Conservation (phyloP, 2,329 filamentous ascomycete genomes). For the Fusarium oxysporum region DNA sequence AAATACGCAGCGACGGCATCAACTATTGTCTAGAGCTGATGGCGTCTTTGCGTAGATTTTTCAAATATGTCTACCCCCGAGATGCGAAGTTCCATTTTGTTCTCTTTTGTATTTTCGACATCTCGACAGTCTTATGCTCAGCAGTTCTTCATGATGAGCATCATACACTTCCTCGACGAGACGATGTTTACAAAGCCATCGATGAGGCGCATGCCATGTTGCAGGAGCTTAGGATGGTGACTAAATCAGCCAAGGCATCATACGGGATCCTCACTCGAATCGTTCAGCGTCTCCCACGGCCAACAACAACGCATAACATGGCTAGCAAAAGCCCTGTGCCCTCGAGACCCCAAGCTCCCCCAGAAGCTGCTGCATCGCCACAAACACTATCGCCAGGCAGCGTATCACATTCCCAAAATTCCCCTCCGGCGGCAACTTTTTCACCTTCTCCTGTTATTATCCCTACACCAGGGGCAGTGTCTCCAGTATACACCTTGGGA, state of each 20-base stretch:
- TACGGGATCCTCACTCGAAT: slow-evolving; percentile 50
- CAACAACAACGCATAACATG: slow-evolving; percentile 33
- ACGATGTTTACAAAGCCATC: slow-evolving; percentile 56
- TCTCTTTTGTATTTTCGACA: slow-evolving; percentile 64
- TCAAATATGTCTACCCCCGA: slow-evolving; percentile 57
- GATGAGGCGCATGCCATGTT: slow-evolving; percentile 51
- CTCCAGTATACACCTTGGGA: slow-evolving; percentile 19
- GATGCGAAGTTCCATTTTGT: slow-evolving; percentile 63
- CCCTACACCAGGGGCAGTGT: slow-evolving; percentile 4
- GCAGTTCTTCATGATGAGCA: slow-evolving; percentile 63
- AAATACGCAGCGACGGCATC: slow-evolving; percentile 57
- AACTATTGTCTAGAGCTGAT: slow-evolving; percentile 58
- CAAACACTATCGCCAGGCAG: slow-evolving; percentile 6
- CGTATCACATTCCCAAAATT: slow-evolving; percentile 5
- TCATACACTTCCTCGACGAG: slow-evolving; percentile 53
- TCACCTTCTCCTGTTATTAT: slow-evolving; percentile 3
- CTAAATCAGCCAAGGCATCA: slow-evolving; percentile 49
- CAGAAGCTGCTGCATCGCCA: slow-evolving; percentile 1
- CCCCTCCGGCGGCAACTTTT: slow-evolving; percentile 2
- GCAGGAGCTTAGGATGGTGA: slow-evolving; percentile 45
- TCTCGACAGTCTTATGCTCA: slow-evolving; percentile 62
- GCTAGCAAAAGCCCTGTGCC: slow-evolving; percentile 8
- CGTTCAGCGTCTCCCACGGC: slow-evolving; percentile 44
- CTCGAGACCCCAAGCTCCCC: slow-evolving; percentile 11
- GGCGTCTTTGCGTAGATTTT: slow-evolving; percentile 53